Evolutionary conservation across 768 basidiomycete genomes (phyloP).

Genomic region (Auricularia auricula-judae): DNA sequence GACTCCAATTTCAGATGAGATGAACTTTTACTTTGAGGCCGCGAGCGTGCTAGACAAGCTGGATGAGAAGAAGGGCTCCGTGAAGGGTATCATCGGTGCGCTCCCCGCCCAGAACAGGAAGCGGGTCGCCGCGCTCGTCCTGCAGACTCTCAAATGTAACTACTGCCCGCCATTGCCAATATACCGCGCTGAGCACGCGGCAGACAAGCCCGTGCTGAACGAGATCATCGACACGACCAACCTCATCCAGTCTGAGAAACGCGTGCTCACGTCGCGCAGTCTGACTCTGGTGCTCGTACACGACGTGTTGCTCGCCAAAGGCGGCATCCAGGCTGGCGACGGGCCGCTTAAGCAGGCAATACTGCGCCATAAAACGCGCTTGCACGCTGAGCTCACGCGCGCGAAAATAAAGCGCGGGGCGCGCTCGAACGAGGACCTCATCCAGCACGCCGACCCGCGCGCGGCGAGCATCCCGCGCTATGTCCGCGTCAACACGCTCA

Average conservation of each 20-base stretch:
- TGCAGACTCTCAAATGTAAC: conserved; percentile 92
- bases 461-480: conserved; percentile 79
- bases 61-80: conserved; percentile 83
- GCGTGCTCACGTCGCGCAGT: conserved; percentile 47
- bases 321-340: conserved; percentile 85
- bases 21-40: conserved; percentile 97
- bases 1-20: conserved; percentile 20
- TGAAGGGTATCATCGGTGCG: conserved; percentile 70
- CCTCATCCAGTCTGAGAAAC: conserved; percentile 65
- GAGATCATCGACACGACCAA: conserved; percentile 59
- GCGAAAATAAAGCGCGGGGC: conserved; percentile 69
- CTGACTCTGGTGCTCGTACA: conserved; percentile 83
- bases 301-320: conserved; percentile 67
- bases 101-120: conserved; percentile 67
- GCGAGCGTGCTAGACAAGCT: conserved; percentile 74
- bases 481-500: conserved; percentile 67
- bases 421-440: conserved; percentile 53
- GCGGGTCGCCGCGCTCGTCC: conserved; percentile 74
- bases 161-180: conserved; percentile 12
- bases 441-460: conserved; percentile 45
- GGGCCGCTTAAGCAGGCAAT: conserved; percentile 85
- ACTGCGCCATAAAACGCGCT: conserved; percentile 78
- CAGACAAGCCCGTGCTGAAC: conserved; percentile 69
- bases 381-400: conserved; percentile 77
- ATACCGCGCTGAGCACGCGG: background rate